Evolutionary conservation across 306 rosid genomes (phyloP).

Genomic region (Parietaria judaica): DNA sequence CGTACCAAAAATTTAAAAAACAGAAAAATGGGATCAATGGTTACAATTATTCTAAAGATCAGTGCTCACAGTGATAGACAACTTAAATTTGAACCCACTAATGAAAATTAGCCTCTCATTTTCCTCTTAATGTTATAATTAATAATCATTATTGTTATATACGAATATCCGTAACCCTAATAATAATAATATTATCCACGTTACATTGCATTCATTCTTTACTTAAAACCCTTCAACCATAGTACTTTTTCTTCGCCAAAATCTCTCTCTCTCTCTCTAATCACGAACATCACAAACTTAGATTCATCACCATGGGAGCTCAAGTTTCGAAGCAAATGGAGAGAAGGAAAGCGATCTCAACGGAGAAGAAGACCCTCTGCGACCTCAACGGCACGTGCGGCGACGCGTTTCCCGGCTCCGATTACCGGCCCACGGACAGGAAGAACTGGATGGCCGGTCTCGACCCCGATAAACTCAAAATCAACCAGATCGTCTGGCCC

Average conservation of each 20-base stretch:
- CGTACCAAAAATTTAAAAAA: no score
- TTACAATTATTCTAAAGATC: no score
- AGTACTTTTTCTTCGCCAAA: no score
- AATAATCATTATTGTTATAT: no score
- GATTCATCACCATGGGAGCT: conserved; percentile 47
- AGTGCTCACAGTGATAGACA: no score
- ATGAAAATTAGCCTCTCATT: no score
- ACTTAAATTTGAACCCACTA: no score
- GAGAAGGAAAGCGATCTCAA: conserved; percentile 37
- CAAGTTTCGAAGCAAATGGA: conserved; percentile 45
- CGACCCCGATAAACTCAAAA: conserved; percentile 33
- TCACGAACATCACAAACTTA: conserved; percentile 6
- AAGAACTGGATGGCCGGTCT: conserved; percentile 71
- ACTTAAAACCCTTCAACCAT: no score
- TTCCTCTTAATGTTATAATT: no score
- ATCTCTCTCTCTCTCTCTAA: background rate
- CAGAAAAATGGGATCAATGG: no score
- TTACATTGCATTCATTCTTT: background rate
- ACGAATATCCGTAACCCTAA: no score
- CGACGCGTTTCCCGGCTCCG: conserved; percentile 46
- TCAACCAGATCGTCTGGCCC: conserved; percentile 71
- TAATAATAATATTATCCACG: no score
- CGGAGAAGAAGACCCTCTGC: conserved; percentile 36
- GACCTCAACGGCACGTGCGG: conserved; percentile 38
- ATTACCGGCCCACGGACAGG: conserved; percentile 53